A percentile compares a stretch with the other conserved stretches of the same genome.
Evolutionary conservation across 1,284 basidiomycete genomes (phyloP).

Genomic region (Violaceomyces palustris): DNA sequence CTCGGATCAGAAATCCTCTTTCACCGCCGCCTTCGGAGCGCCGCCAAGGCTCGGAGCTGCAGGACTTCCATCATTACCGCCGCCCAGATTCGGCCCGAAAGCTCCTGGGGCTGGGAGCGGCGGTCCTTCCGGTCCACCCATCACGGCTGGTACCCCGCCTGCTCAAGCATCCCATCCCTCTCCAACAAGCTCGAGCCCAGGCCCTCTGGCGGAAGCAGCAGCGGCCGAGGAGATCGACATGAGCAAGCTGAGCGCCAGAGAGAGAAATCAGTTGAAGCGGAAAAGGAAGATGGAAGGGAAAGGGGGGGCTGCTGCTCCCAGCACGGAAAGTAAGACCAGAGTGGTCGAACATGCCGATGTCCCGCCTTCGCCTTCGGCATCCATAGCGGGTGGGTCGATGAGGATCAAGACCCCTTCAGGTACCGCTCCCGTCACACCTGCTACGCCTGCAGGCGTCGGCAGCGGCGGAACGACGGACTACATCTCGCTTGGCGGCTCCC

Average conservation of each 20-base stretch:
- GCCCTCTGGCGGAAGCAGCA: conserved; percentile 3
- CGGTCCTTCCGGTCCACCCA: conserved; percentile 9
- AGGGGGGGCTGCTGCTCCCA: not conserved
- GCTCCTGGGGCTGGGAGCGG: conserved; percentile 1
- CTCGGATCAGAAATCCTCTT: no score
- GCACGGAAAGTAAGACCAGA: conserved; percentile 17
- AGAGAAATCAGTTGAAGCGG: conserved; percentile 81
- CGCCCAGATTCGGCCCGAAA: conserved; percentile 24
- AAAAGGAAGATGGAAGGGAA: conserved; percentile 80
- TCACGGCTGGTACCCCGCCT: conserved; percentile 6
- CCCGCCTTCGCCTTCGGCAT: conserved; percentile 4
- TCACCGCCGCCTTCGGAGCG: no score
- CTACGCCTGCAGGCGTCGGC: conserved; percentile 13
- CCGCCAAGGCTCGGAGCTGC: no score
- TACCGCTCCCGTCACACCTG: conserved; percentile 9
- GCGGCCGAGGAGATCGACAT: conserved; percentile 39
- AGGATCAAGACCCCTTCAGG: conserved; percentile 25
- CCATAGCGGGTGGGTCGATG: conserved; percentile 2
- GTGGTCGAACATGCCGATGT: conserved; percentile 56
- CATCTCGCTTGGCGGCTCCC: conserved; percentile 10
- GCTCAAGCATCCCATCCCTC: conserved; percentile 8
- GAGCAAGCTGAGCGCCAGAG: conserved; percentile 61
- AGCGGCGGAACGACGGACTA: conserved; percentile 7
- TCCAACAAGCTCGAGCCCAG: conserved; percentile 10
- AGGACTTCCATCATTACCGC: no score